Evolutionary conservation across 2,329 filamentous ascomycete species (phyloP).

Genomic region (Sporothrix luriei): DNA sequence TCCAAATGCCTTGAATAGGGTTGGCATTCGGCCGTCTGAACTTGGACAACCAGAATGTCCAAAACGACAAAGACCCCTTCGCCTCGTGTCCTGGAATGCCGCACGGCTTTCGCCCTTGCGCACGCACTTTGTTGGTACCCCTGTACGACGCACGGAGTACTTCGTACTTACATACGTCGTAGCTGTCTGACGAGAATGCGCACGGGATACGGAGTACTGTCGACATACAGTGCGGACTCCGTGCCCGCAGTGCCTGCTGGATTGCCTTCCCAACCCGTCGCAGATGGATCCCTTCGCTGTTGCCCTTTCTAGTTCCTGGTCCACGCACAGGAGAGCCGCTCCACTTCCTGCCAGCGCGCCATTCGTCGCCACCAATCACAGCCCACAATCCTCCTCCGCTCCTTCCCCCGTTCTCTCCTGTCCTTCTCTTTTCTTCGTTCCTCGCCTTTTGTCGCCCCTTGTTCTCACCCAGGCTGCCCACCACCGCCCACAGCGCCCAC

Average conservation of each 20-base stretch:
- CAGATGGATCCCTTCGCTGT: not conserved
- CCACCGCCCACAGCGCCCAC: conserved; percentile 4
- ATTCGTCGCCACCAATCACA: conserved; percentile 20
- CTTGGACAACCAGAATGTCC: not conserved
- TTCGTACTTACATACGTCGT: not conserved
- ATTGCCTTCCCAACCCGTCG: not conserved
- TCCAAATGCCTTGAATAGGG: no score
- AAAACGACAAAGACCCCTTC: not conserved
- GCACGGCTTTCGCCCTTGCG: conserved; percentile 7
- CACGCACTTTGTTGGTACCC: conserved; percentile 20
- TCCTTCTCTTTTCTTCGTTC: not conserved
- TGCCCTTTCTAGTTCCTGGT: not conserved
- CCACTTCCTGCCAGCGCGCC: conserved; percentile 27
- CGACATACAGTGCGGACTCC: conserved; percentile 3
- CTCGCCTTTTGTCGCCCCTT: conserved; percentile 17
- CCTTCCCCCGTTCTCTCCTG: conserved; percentile 12
- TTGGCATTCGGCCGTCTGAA: not conserved
- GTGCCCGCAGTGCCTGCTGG: not conserved
- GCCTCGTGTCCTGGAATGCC: conserved; percentile 15
- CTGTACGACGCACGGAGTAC: not conserved
- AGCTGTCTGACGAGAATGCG: not conserved
- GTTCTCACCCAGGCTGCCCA: conserved; percentile 20
- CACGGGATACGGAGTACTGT: no score
- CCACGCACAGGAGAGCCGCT: not conserved
- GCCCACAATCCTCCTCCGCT: conserved; percentile 1